Base-by-base conservation (phyloP, 2,329 filamentous ascomycete species). In the Atkinsonella hypoxylon region DNA sequence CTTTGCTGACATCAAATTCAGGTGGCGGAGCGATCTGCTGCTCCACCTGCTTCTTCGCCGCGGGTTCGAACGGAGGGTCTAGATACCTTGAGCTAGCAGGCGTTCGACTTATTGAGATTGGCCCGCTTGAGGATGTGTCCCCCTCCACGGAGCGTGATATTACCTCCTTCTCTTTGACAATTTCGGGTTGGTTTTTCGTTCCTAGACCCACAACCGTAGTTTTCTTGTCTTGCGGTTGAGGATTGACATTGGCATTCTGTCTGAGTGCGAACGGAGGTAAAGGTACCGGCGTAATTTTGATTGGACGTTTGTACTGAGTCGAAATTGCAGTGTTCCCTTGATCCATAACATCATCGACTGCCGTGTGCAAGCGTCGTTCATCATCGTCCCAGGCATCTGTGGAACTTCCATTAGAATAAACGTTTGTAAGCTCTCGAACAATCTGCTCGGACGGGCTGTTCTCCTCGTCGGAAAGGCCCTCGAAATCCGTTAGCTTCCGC, bases 381-480 rank as follows among this genome's bases (percentile, higher is more conserved):
- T 48, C 4, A n/a, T n/a, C 36, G 15, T 39, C 32, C 38, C 30
- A 15, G 32, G 31, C 11, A 8, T 40, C 36, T 12, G 36, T 22
- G 7, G 43, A 34, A 13, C 43, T 47, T n/a, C 49, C 17, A 39
- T 49, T 41, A 11, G 52, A 50, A 20, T 53, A 51, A 1, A 43
- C 52, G 7, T 8, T 26, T 26, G 52, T 45, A 0, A 48, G 49
- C 42, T 65, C 64, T 44, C 53, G 54, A 5, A 58, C 55, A 13
- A 64, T 34, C 46, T 65, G 64, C 3, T 58, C 57, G 9, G 61
- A 60, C 0, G 65, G 62, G 11, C 56, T 62, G 6, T 52, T 51
- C 4, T 65, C 62, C 0, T 65, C 62, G 31, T 62, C 64, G 1
- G 63, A 64, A 0, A 62, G 26, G 0, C 54, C 61, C 26, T 62